Conservation (phyloP, 305 asterid species). For the Caryopteris hybrid region DNA sequence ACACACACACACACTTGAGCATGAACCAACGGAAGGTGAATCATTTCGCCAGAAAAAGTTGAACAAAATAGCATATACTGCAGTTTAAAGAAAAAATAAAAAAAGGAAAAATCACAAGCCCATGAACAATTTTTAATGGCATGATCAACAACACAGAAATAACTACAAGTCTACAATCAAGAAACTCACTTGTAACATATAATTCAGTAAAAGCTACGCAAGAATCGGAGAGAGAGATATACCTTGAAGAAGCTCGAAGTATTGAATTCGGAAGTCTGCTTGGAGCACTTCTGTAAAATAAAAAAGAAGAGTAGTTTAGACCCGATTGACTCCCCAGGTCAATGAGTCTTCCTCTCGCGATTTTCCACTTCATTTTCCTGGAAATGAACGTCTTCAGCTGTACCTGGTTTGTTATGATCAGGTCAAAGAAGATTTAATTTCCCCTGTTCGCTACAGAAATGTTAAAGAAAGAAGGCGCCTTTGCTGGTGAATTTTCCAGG, state of each 20-base stretch:
- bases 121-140: background rate
- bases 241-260: conserved; percentile 13
- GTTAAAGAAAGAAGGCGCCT: background rate
- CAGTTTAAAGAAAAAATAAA: background rate
- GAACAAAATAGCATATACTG: too few relatives aligned
- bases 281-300: background rate
- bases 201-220: background rate
- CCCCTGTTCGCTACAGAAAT: background rate
- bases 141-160: background rate
- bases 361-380: conserved; percentile 22
- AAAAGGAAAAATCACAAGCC: background rate
- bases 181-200: background rate
- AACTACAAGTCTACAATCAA: background rate
- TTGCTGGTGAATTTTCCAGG: background rate
- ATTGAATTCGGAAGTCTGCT: background rate
- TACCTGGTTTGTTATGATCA: background rate
- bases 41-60: background rate
- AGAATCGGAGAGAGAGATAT: background rate
- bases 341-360: conserved; percentile 3
- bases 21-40: background rate
- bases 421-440: background rate
- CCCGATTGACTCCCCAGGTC: conserved; percentile 20
- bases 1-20: background rate
- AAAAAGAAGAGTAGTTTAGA: background rate
- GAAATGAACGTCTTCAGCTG: conserved; percentile 21